Percentiles rank a stretch among this genome's conserved stretches.
phyloP scores from a whole-genome alignment of 1,284 basidiomycete genomes.

The Bjerkandera adusta region DNA sequence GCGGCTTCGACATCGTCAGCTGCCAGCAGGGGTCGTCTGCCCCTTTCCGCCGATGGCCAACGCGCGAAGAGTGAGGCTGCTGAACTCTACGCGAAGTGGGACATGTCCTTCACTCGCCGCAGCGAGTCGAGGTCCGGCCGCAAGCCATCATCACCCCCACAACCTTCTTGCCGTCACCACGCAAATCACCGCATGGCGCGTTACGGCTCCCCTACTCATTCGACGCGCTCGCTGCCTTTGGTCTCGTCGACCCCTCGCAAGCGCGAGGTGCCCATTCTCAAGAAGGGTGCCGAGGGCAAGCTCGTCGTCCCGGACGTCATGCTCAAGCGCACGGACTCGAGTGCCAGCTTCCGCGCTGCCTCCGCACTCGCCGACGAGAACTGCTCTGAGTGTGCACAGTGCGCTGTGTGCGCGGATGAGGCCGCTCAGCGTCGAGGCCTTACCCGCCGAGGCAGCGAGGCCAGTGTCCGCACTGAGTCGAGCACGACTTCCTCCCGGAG shows the following conservation, averaged over 20 bases:
- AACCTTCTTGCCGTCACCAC: constrained; percentile 12
- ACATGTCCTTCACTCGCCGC: constrained; percentile 49
- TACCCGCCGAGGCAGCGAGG: constrained; percentile 32
- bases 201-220: constrained; percentile 31
- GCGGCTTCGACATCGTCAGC: constrained; percentile 22
- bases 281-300: constrained; percentile 57
- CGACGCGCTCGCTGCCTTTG: constrained; percentile 29
- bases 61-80: constrained; percentile 32
- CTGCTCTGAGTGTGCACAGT: constrained; percentile 24
- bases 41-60: constrained; percentile 1
- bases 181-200: constrained; percentile 28
- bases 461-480: background rate
- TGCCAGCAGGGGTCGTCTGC: constrained; percentile 18
- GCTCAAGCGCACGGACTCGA: constrained; percentile 37
- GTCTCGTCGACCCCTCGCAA: constrained; percentile 14
- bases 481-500: constrained; percentile 22
- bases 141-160: constrained; percentile 2
- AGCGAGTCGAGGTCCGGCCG: constrained; percentile 40
- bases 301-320: constrained; percentile 66
- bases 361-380: constrained; percentile 22
- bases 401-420: constrained; percentile 31
- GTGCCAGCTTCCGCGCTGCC: constrained; percentile 23
- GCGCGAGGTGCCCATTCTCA: constrained; percentile 49
- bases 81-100: constrained; percentile 53
- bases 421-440: background rate